Conservation (phyloP, 208 protist genomes). For the Strigomonas culicis region DNA sequence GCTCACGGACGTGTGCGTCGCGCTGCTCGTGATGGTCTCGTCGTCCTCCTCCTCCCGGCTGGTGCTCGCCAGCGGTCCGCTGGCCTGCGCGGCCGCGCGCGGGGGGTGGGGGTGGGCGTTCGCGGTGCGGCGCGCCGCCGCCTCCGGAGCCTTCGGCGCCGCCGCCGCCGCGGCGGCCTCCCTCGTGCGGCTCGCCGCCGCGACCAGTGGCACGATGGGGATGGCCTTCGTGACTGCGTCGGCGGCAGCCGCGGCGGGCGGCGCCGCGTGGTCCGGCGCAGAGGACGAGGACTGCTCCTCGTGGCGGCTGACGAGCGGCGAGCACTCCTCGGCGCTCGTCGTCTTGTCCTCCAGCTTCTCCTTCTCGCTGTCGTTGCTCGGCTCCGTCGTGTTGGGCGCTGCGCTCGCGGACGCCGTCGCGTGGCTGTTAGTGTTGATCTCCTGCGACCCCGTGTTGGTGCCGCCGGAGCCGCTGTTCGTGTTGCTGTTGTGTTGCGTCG, state of each 20-base stretch:
- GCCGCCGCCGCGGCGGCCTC: too few species aligned
- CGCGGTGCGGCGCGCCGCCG: too few species aligned
- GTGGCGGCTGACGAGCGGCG: neutral
- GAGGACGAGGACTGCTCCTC: too few species aligned
- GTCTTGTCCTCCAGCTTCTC: neutral
- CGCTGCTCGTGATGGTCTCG: constrained; percentile 8
- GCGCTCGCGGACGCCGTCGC: neutral
- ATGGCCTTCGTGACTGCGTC: neutral
- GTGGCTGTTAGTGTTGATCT: neutral
- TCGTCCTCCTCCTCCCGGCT: constrained; percentile 3
- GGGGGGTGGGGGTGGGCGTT: too few species aligned
- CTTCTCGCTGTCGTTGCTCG: neutral
- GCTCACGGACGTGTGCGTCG: constrained; percentile 9
- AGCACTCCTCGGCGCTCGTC: neutral
- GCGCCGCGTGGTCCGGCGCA: too few species aligned
- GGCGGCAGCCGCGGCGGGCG: too few species aligned
- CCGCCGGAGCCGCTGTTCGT: constrained; percentile 19
- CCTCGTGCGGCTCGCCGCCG: too few species aligned
- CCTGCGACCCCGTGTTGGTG: neutral
- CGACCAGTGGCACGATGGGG: neutral
- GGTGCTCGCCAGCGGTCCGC: neutral
- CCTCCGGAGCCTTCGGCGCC: neutral
- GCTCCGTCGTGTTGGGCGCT: neutral
- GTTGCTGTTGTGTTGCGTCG: constrained; percentile 2
- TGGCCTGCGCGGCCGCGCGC: neutral